Evolutionary conservation across 139 green algal species (phyloP), one percentile per base, ranked within the genome.

Genomic region (Coelastrella sp.): DNA sequence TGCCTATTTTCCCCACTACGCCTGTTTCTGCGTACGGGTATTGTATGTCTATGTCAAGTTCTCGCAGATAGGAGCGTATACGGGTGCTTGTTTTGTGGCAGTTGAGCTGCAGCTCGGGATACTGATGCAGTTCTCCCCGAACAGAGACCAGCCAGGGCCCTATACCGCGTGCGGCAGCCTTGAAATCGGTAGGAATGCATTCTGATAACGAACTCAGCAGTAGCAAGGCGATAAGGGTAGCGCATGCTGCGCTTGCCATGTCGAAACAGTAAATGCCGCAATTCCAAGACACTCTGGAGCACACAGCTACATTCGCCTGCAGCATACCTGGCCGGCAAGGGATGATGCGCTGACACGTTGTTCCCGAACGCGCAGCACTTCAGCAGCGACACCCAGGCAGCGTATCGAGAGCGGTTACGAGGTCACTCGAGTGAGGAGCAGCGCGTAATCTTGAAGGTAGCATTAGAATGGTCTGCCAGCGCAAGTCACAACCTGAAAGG

Each of bases 1-100:
- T 90, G 65, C 96, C 97, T 4, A 98, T 95, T 2, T 71, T 93
- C n/a, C 91, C 97, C 3, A 98, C 93, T 11, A 99, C 92, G 17
- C 98, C 98, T 20, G 96, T 97, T 56, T 92, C 88, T 8, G 94
- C 96, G 5, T 97, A 56, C 0, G 91, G 94, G 17, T 91, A 94
- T 77, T 94, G 87, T 90, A 96, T 97, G 0, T 87, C 17, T 61
- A 99, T 96, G 65, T 89, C 92, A 56, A 98, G 60, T 6, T 93
- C 82, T 13, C 95, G 92, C 20, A 99, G 91, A 7, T 94, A 58
- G 0, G n/a, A 8, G n/a, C 94, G 84, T 16, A 99, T 95, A 22
- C 92, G 93, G 0, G 90, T 87, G 54, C 90, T 95, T 4, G 97
- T 99, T 47, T 97, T 95, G 56, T 93, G 78, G 86, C 97, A 94